phyloP scores from a whole-genome alignment of 805 yeast species.

The Barnettozyma salicaria region DNA sequence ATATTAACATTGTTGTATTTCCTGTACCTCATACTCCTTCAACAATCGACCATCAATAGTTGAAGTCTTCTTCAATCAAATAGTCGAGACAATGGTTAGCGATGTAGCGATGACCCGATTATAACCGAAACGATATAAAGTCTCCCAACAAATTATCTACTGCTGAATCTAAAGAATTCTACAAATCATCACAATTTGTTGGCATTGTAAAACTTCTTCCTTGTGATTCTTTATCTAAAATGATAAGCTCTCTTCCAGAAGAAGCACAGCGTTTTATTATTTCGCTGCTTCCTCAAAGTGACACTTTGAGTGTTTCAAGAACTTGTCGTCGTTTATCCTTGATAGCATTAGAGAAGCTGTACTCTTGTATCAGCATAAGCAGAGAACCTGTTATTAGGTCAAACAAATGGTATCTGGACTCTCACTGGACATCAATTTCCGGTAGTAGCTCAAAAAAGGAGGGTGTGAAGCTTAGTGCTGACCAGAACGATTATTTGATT shows the following conservation, averaged over 20 bases:
- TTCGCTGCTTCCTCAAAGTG: constrained; percentile 10
- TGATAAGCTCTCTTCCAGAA: not conserved
- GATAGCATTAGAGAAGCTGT: constrained; percentile 30
- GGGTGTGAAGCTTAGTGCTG: constrained; percentile 29
- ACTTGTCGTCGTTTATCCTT: constrained; percentile 21
- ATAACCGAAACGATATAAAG: no score
- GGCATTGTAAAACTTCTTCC: no score
- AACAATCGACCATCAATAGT: no score
- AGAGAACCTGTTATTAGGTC: constrained; percentile 29
- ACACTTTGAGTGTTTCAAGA: constrained; percentile 2
- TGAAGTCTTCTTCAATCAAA: no score
- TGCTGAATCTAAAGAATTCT: no score
- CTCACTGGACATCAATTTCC: constrained; percentile 34
- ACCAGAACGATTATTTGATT: constrained; percentile 34
- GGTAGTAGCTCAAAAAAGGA: constrained; percentile 27
- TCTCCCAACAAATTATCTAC: no score
- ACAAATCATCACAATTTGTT: no score
- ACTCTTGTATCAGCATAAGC: constrained; percentile 33
- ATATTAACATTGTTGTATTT: no score
- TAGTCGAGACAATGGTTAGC: no score
- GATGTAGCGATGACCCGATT: no score
- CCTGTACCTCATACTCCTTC: no score
- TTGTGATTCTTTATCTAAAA: not conserved
- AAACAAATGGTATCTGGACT: constrained; percentile 29
- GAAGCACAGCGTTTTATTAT: not conserved